A percentile compares a stretch with the other conserved stretches of the same genome.
Conservation (phyloP, 2,329 filamentous ascomycete species). For the Penicillium vulpinum region DNA sequence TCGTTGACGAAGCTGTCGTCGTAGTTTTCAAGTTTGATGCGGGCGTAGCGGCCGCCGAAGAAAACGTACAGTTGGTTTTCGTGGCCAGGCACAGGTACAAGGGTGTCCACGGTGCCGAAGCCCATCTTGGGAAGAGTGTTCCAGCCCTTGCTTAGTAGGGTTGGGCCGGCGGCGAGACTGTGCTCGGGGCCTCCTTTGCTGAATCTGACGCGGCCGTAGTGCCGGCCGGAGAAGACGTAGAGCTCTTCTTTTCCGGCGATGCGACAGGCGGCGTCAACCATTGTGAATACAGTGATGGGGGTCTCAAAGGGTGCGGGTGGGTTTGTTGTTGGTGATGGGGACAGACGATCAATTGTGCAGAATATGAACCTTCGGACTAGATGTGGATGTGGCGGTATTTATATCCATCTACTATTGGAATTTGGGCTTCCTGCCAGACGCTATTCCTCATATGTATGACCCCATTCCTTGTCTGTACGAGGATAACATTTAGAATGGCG, state of each 20-base stretch:
- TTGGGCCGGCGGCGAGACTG: neutral
- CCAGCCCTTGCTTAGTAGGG: neutral
- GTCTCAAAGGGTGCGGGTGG: neutral
- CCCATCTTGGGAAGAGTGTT: neutral
- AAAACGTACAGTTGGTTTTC: slow-evolving; percentile 1
- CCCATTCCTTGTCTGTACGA: neutral
- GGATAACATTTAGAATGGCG: neutral
- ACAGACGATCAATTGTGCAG: neutral
- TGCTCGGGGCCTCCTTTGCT: neutral
- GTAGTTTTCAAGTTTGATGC: slow-evolving; percentile 5
- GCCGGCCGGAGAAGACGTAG: neutral
- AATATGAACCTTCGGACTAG: neutral
- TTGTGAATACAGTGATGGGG: neutral
- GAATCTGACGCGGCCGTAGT: neutral
- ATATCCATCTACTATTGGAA: neutral
- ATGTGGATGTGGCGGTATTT: neutral
- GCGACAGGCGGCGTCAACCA: slow-evolving; percentile 1
- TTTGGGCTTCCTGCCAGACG: no score
- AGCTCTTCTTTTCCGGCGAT: neutral
- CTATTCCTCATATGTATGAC: neutral
- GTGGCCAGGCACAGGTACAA: neutral
- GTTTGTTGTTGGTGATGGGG: neutral
- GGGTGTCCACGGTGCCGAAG: neutral
- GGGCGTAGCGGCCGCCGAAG: neutral
- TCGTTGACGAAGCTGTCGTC: neutral